phyloP scores from a whole-genome alignment of 2,329 filamentous ascomycete species.

The Arachnopeziza araneosa region DNA sequence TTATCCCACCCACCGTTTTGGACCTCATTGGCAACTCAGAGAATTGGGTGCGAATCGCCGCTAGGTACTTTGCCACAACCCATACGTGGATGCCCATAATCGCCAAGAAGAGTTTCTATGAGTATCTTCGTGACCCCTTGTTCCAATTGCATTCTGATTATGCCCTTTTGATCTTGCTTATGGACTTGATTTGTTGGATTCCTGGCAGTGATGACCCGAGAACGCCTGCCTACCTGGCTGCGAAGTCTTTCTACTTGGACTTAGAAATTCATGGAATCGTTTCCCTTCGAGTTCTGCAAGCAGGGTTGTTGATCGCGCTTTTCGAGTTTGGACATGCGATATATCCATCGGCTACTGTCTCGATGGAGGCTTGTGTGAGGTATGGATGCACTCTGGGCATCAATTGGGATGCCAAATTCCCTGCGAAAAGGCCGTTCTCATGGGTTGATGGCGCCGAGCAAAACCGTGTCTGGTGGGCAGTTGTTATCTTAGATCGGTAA shows the following conservation, averaged over 20 bases:
- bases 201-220: too few relatives aligned
- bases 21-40: too few relatives aligned
- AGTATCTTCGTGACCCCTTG: neutral
- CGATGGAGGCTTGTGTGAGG: slow-evolving; percentile 35
- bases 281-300: slow-evolving; percentile 33
- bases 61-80: slow-evolving; percentile 8
- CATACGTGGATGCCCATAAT: slow-evolving; percentile 18
- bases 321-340: slow-evolving; percentile 42
- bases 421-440: slow-evolving; percentile 26
- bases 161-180: too few relatives aligned
- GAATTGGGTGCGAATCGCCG: neutral
- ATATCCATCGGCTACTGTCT: slow-evolving; percentile 42
- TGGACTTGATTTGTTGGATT: too few relatives aligned
- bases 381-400: slow-evolving; percentile 38
- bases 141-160: too few relatives aligned
- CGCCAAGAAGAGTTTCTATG: slow-evolving; percentile 16
- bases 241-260: slow-evolving; percentile 35
- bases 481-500: slow-evolving; percentile 39
- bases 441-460: slow-evolving; percentile 42
- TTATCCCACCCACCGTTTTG: too few relatives aligned
- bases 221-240: slow-evolving; percentile 32
- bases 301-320: slow-evolving; percentile 25
- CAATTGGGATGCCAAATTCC: slow-evolving; percentile 17
- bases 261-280: slow-evolving; percentile 37
- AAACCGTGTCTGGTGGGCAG: slow-evolving; percentile 40